phyloP scores from a whole-genome alignment of 805 yeast genomes.

The Nakazawaea ishiwadae region DNA sequence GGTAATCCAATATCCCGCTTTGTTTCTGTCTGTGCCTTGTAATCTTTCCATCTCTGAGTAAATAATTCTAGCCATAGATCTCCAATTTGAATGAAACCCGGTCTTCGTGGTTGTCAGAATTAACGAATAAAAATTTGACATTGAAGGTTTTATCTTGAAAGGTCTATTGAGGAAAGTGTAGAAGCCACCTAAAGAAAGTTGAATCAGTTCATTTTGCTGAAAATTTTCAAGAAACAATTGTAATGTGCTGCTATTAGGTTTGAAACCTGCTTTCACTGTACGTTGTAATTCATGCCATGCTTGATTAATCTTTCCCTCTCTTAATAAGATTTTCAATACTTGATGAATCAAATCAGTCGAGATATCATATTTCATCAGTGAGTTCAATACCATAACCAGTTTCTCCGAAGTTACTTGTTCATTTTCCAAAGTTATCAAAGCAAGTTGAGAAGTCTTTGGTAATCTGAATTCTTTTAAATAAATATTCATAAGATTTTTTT shows the following conservation, averaged over 20 bases:
- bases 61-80: constrained; percentile 16
- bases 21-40: constrained; percentile 8
- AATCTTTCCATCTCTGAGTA: constrained; percentile 10
- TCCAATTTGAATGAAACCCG: constrained; percentile 22
- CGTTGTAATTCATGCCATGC: constrained; percentile 2
- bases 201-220: constrained; percentile 29
- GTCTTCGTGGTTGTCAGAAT: constrained; percentile 29
- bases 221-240: constrained; percentile 27
- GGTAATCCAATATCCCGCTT: constrained; percentile 15
- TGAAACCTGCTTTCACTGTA: not conserved
- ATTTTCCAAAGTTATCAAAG: not conserved
- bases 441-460: constrained; percentile 24
- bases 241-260: constrained; percentile 16
- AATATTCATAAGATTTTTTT: constrained; percentile 25
- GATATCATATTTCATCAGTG: not conserved
- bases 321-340: not conserved
- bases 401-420: constrained; percentile 15
- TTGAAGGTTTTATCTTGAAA: constrained; percentile 26
- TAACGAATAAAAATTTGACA: constrained; percentile 26
- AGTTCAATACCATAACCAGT: not conserved
- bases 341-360: not conserved
- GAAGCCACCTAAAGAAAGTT: constrained; percentile 27
- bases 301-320: constrained; percentile 2
- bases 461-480: constrained; percentile 24
- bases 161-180: constrained; percentile 24